Conservation (phyloP, 2,329 filamentous ascomycete genomes). For the Trichoderma atroviride region DNA sequence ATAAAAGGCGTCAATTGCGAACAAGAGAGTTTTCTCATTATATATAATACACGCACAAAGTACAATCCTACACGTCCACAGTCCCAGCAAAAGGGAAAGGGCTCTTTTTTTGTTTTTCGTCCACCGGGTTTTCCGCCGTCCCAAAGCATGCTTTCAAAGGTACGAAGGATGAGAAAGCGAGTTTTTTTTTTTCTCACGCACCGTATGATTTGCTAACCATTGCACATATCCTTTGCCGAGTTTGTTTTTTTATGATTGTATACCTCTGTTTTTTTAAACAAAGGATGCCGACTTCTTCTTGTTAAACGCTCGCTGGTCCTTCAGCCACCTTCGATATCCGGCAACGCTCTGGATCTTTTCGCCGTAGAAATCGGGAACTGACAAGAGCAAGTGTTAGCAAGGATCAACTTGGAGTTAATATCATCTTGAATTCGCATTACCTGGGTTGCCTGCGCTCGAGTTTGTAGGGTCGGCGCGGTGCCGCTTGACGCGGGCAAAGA, state of each 20-base stretch:
- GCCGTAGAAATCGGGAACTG: constrained; percentile 94
- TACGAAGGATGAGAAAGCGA: not conserved
- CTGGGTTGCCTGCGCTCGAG: constrained; percentile 86
- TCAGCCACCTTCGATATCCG: constrained; percentile 92
- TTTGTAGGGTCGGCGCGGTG: constrained; percentile 88
- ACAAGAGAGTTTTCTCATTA: constrained; percentile 34
- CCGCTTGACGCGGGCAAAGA: constrained; percentile 88
- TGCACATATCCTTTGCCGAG: not conserved
- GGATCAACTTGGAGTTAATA: not conserved
- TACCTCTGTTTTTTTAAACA: constrained; percentile 49
- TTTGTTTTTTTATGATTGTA: constrained; percentile 5
- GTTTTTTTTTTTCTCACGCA: not conserved
- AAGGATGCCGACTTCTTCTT: constrained; percentile 81
- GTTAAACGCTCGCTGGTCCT: constrained; percentile 96
- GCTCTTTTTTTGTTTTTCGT: constrained; percentile 22
- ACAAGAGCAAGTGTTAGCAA: not conserved
- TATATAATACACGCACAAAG: constrained; percentile 32
- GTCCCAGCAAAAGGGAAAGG: constrained; percentile 13
- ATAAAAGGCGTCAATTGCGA: constrained; percentile 26
- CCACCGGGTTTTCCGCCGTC: constrained; percentile 18
- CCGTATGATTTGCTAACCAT: not conserved
- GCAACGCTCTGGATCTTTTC: constrained; percentile 95
- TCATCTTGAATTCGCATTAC: constrained; percentile 41
- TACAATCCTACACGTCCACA: constrained; percentile 24
- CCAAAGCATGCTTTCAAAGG: constrained; percentile 4